Conservation (phyloP, 306 rosid species). For the Morella rubra region DNA sequence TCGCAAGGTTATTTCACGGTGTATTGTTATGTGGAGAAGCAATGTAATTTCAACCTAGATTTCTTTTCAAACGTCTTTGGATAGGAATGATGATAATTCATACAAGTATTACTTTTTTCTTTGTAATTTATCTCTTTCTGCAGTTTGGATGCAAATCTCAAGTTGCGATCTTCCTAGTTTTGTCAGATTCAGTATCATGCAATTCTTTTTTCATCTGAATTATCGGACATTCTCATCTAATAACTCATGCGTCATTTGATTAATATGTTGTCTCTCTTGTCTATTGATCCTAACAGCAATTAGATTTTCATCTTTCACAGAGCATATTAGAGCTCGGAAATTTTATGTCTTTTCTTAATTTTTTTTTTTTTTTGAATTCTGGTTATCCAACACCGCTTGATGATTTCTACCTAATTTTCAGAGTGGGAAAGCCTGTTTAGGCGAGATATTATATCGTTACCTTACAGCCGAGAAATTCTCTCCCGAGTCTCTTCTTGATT, state of each 20-base stretch:
- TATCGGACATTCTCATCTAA: background rate
- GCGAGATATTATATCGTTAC: constrained; percentile 32
- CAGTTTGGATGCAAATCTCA: background rate
- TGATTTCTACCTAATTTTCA: constrained; percentile 9
- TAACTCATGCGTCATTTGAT: background rate
- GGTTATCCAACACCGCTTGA: background rate
- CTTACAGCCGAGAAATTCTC: constrained; percentile 43
- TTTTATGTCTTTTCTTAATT: background rate
- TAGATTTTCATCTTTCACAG: background rate
- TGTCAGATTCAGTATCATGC: background rate
- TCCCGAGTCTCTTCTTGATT: constrained; percentile 46
- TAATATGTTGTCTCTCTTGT: background rate
- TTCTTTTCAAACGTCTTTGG: background rate
- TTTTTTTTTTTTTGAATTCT: background rate
- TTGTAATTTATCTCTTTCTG: background rate
- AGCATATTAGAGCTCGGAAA: background rate
- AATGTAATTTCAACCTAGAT: background rate
- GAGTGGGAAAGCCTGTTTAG: constrained; percentile 45
- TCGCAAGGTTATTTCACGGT: background rate
- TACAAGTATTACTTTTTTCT: background rate
- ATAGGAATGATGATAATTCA: background rate
- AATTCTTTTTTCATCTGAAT: background rate
- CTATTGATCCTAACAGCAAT: background rate
- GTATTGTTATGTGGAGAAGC: background rate
- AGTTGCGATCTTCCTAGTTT: background rate